Conservation (phyloP, 1,139 yeast species). For the Taphrina deformans region DNA sequence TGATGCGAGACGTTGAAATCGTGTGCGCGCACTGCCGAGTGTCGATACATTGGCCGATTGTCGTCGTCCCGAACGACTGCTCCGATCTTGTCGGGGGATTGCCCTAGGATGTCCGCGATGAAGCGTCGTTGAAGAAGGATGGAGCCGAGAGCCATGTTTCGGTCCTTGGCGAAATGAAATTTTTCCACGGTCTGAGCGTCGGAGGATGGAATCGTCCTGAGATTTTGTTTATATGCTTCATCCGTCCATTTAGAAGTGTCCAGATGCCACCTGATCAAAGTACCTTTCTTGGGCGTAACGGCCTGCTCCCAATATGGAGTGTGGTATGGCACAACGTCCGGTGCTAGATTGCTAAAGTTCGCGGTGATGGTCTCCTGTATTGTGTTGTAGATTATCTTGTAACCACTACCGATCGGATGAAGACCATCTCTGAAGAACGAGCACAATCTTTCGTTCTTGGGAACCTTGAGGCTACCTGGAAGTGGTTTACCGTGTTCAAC, state of each 20-base stretch:
- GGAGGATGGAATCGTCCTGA: not conserved
- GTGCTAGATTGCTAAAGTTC: not conserved
- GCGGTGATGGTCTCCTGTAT: not conserved
- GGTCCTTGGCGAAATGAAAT: constrained; percentile 21
- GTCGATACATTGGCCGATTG: constrained; percentile 1
- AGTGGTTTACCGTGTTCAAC: constrained; percentile 19
- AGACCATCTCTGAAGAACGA: constrained; percentile 58
- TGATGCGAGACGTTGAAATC: constrained; percentile 40
- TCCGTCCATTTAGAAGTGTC: constrained; percentile 21
- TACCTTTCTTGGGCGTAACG: constrained; percentile 6
- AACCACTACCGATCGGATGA: constrained; percentile 65
- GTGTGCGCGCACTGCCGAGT: constrained; percentile 15
- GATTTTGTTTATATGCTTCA: not conserved
- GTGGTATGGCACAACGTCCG: not conserved
- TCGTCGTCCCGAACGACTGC: constrained; percentile 1
- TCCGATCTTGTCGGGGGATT: not conserved
- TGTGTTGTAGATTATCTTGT: constrained; percentile 51
- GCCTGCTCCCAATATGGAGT: constrained; percentile 24
- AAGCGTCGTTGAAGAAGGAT: constrained; percentile 15
- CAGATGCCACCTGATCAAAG: not conserved
- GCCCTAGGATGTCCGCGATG: constrained; percentile 8
- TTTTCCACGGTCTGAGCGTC: not conserved
- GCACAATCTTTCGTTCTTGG: constrained; percentile 7
- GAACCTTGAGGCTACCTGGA: constrained; percentile 16
- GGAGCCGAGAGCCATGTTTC: constrained; percentile 24